Evolutionary conservation across 1,139 yeast genomes (phyloP).

Genomic region (Hansenula sp.): DNA sequence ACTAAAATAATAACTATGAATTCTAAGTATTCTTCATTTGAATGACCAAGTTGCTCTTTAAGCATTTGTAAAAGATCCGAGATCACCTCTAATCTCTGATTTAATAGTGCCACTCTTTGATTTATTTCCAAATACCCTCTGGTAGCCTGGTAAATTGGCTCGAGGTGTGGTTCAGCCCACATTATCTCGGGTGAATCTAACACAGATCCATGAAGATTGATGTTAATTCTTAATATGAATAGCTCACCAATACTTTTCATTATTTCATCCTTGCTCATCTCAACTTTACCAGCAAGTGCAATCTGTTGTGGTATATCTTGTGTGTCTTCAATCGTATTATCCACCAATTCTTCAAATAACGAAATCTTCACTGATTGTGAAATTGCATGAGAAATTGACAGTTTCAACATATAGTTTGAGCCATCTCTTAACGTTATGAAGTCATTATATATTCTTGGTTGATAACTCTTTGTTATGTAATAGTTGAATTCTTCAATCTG

Average conservation of each 20-base stretch:
- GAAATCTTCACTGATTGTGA: slow-evolving; percentile 94
- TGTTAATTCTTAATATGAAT: slow-evolving; percentile 83
- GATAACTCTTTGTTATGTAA: slow-evolving; percentile 87
- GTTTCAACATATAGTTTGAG: slow-evolving; percentile 81
- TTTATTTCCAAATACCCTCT: slow-evolving; percentile 92
- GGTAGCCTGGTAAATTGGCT: slow-evolving; percentile 95
- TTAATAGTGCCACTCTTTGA: slow-evolving; percentile 82
- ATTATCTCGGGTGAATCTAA: slow-evolving; percentile 93
- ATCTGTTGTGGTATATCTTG: slow-evolving; percentile 96
- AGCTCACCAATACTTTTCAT: slow-evolving; percentile 97
- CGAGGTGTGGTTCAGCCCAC: slow-evolving; percentile 98
- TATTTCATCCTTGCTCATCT: slow-evolving; percentile 88
- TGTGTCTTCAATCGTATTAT: slow-evolving; percentile 93
- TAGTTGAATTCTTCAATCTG: slow-evolving; percentile 94
- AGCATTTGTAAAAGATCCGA: slow-evolving; percentile 92
- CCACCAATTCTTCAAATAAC: slow-evolving; percentile 89
- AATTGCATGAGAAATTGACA: slow-evolving; percentile 85
- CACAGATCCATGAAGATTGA: slow-evolving; percentile 91
- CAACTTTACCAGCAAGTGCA: slow-evolving; percentile 90
- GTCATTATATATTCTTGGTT: slow-evolving; percentile 92
- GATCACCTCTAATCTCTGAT: slow-evolving; percentile 89
- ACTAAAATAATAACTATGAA: slow-evolving; percentile 89
- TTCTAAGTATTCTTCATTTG: slow-evolving; percentile 86
- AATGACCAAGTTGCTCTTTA: slow-evolving; percentile 93
- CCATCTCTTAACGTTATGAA: slow-evolving; percentile 91